Percentiles rank a stretch among this genome's conserved stretches.
Conservation (phyloP, 1,284 basidiomycete species). For the Ustilago bromivora region DNA sequence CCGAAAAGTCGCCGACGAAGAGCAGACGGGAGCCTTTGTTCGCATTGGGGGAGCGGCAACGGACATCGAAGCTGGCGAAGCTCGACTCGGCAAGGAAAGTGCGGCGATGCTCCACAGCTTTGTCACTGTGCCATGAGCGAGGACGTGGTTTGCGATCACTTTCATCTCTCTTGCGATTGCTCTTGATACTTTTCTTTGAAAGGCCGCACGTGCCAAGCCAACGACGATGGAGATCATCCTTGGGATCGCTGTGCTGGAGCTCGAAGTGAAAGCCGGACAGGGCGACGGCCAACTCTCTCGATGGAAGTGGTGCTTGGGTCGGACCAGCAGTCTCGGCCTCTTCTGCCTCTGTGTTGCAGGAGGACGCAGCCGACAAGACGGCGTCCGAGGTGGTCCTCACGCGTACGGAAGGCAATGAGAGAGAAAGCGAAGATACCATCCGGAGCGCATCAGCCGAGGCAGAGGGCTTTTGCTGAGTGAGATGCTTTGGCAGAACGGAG, state of each 20-base stretch:
- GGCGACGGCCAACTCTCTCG: conserved; percentile 24
- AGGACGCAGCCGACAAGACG: conserved; percentile 15
- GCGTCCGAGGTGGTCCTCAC: conserved; percentile 38
- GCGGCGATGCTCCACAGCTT: conserved; percentile 58
- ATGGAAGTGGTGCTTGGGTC: conserved; percentile 11
- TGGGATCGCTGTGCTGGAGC: conserved; percentile 51
- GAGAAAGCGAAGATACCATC: conserved; percentile 25
- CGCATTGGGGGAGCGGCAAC: conserved; percentile 18
- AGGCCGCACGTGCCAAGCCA: conserved; percentile 66
- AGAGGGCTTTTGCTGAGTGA: conserved; percentile 36
- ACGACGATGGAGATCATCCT: conserved; percentile 56
- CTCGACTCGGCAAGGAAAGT: conserved; percentile 47
- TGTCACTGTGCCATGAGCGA: not conserved
- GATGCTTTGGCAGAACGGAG: conserved; percentile 41
- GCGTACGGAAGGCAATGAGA: conserved; percentile 41
- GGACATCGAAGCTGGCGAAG: conserved; percentile 45
- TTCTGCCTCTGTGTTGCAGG: not conserved
- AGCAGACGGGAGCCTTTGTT: conserved; percentile 28
- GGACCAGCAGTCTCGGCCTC: not conserved
- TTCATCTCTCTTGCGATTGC: not conserved
- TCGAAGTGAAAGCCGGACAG: conserved; percentile 51
- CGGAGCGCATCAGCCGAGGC: conserved; percentile 20
- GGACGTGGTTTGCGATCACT: not conserved
- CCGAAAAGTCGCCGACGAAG: conserved; percentile 35
- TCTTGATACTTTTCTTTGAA: not conserved